Conservation (phyloP, 768 basidiomycete species). For the Boletus subparvulus region DNA sequence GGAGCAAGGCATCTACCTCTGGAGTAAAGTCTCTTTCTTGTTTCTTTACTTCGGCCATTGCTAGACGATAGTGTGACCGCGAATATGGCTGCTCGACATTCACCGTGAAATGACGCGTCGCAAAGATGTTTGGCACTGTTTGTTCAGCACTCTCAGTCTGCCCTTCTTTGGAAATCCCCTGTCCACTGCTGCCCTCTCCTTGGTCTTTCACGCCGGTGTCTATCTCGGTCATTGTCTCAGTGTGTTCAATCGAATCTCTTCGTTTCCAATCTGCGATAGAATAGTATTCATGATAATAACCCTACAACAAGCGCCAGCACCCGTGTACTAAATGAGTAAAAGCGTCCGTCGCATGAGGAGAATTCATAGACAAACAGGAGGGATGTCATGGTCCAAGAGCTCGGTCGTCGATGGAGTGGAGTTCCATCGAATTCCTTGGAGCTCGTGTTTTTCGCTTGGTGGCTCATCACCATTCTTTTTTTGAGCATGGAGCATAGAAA, state of each 20-base stretch:
- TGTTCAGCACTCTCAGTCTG: slow-evolving; percentile 12
- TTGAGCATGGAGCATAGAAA: slow-evolving; percentile 33
- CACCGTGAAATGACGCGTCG: slow-evolving; percentile 58
- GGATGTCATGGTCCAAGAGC: slow-evolving; percentile 33
- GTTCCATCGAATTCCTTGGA: slow-evolving; percentile 24
- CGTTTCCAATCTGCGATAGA: slow-evolving; percentile 32
- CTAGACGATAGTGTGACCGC: slow-evolving; percentile 42
- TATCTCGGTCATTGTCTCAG: slow-evolving; percentile 13
- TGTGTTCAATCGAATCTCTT: slow-evolving; percentile 30
- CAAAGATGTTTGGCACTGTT: slow-evolving; percentile 49
- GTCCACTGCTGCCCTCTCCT: slow-evolving; percentile 1
- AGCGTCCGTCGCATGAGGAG: slow-evolving; percentile 32
- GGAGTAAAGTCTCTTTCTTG: slow-evolving; percentile 84
- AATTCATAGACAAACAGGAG: slow-evolving; percentile 54
- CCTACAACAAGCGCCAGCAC: slow-evolving; percentile 50
- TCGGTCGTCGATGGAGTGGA: slow-evolving; percentile 26
- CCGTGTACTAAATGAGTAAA: slow-evolving; percentile 45
- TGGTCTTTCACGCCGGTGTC: neutral
- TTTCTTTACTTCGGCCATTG: slow-evolving; percentile 79
- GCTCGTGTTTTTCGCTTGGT: slow-evolving; percentile 30
- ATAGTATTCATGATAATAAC: slow-evolving; percentile 40
- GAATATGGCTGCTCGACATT: slow-evolving; percentile 38
- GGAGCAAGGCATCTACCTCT: slow-evolving; percentile 77
- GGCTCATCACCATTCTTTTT: slow-evolving; percentile 31
- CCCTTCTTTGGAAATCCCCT: slow-evolving; percentile 25